Base-by-base conservation (phyloP, 108 stramenopile species). In the Fragilaria crotonensis region DNA sequence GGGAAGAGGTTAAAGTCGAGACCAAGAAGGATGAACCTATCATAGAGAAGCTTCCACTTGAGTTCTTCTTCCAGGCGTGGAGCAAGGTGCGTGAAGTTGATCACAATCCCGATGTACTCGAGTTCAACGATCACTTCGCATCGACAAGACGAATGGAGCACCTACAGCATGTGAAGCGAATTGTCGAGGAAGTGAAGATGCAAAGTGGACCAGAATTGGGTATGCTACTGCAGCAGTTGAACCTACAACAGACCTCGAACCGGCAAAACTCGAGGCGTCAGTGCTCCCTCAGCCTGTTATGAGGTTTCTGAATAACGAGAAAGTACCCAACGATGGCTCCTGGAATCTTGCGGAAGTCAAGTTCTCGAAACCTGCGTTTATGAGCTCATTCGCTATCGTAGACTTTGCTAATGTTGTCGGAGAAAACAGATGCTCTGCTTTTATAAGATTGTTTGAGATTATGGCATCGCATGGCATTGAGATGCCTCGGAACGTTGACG, bases 41-140 rank as follows among this genome's bases (percentile, higher is more conserved):
- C n/a, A n/a, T n/a, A 1, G n/a, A n/a, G n/a, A n/a, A n/a, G n/a
- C 54, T 60, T 30, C 67, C 67, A 20, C 26, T 68, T 30, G 67
- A 68, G 26, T 68, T 68, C 30, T 29, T 68, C 1, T 68, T 47
- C 45, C 67, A 68, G 45, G 45, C 27, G 5, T 59, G 49, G 23
- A 31, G 59, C 2, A 30, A 48, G 30, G 11, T 30, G 18, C 27
- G 36, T 23, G 65, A 28, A 41, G 52, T 33, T 33, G 52, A 53
- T 25, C 51, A 30, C 21, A 30, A 45, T 18, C 49, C 28, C 0
- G 59, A 60, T 21, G 59, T 60, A 25, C 27, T 68, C 25, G 23
- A 44, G 5, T 68, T 48, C 25, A 62, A 68, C 28, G 67, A 68
- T 27, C 25, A 60, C 9, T 48, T 51, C 44, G 59, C 67, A 20